Percentiles rank a stretch among this genome's conserved stretches.
phyloP scores from a whole-genome alignment of 495 filamentous ascomycete species.

The Podospora didyma region DNA sequence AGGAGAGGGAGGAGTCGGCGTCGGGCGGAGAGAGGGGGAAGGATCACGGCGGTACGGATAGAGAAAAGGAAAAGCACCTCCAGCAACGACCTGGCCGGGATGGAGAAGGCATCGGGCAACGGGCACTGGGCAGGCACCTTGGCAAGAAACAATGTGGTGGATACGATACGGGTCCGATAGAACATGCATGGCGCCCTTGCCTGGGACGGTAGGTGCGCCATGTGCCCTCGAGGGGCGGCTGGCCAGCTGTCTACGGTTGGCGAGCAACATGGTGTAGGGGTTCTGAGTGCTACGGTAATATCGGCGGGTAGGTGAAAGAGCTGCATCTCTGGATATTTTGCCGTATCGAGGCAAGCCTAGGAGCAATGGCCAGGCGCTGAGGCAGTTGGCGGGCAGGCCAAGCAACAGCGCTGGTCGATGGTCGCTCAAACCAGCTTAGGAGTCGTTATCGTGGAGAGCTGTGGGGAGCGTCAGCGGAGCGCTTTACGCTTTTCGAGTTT shows the following conservation, averaged over 20 bases:
- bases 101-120: neutral
- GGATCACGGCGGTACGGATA: neutral
- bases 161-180: too few relatives aligned
- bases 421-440: too few relatives aligned
- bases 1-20: neutral
- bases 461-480: too few relatives aligned
- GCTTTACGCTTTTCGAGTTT: too few relatives aligned
- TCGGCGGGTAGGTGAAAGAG: neutral
- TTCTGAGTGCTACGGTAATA: neutral
- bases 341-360: slow-evolving; percentile 1
- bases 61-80: neutral
- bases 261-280: neutral
- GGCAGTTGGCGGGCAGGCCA: too few relatives aligned
- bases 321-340: neutral
- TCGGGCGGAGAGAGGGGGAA: neutral
- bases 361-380: slow-evolving; percentile 2
- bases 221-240: slow-evolving; percentile 4
- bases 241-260: neutral
- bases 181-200: slow-evolving; percentile 2
- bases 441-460: too few relatives aligned
- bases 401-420: too few relatives aligned
- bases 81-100: neutral
- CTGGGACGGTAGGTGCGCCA: neutral
- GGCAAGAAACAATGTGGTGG: neutral
- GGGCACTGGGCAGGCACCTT: too few relatives aligned